Evolutionary conservation across 1,284 basidiomycete genomes (phyloP), one percentile per base, ranked within the genome.

Genomic region (Ustilago nuda): DNA sequence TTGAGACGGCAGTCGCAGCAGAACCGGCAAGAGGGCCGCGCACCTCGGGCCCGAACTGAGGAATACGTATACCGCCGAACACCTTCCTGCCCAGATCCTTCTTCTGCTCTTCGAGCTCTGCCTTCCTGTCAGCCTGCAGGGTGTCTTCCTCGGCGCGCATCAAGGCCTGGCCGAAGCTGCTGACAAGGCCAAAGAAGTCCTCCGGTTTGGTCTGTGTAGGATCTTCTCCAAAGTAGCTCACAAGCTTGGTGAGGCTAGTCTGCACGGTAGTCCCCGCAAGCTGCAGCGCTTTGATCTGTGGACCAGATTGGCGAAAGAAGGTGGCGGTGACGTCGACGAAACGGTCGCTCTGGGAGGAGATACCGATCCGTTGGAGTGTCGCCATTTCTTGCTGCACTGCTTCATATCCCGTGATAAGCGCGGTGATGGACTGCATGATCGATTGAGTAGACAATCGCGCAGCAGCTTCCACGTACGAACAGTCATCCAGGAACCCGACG

Each of bases 401-500:
- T 0, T 73, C 66, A 45, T 78, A 61, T 4, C 81, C 81, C 4
- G 63, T 32, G 8, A 81, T 50, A 1, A 83, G 36, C 30, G 72
- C 35, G 3, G 63, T 55, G 32, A 83, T 76, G 0, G 67, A 61
- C n/a, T 62, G 57, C 54, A 63, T 61, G 39, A 82, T 54, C 30
- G 74, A 57, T 13, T 61, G 64, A 1, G 79, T 81, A n/a, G 79
- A 79, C 2, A 83, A 55, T 4, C 82, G 37, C 2, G 78, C 80
- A 7, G 93, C 94, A 4, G 92, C 90, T 84, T 95, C 93, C 3
- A 96, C 82, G 81, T 91, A 91, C 3, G 93, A 91, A 78, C 93
- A 87, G 30, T 95, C 94, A 41, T 94, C 92, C 8, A 93, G 89
- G 86, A 94, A 95, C 13, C 89, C 89, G 0, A 92, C 87, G 5